Evolutionary conservation across 805 yeast species (phyloP), one percentile per base, ranked within the genome.

Genomic region (Kodamaea kakaduensis): DNA sequence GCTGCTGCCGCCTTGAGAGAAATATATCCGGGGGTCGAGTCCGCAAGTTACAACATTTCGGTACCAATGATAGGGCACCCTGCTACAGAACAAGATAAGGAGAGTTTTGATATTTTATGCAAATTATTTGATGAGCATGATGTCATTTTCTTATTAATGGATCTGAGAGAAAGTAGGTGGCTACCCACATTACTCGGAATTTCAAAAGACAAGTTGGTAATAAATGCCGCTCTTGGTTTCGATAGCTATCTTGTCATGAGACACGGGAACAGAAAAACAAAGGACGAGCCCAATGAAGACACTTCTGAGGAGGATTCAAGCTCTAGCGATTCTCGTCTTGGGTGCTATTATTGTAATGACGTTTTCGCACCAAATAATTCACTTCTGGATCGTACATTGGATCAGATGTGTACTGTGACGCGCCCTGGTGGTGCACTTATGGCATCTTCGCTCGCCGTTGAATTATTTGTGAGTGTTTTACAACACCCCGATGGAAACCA

Each of bases 401-500:
- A 93, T 59, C 97, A 93, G 58, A 93, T 93, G 97, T 93, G 99
- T 53, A 93, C 99, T 0, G 98, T 93, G 1, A 93, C 98, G 0
- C 69, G 98, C 25, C 97, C 99, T 0, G 98, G 99, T 0, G 89
- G 84, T 1, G 96, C 99, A 0, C 63, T 84, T 48, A 63, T 87
- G 59, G 97, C 97, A 0, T 75, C 95, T 0, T 77, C 96, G 0
- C 62, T 81, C 23, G 95, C 95, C 0, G 95, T 85, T 1, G 98
- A 93, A 54, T 59, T 93, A 5, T 52, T 87, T 42, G 84, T 84
- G 0, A 76, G 93, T 1, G 42, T 85, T 0, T 48, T 86, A 25
- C 97, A 90, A 54, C 82, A 81, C 46, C 77, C 77, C 0, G 54
- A 59, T 5, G 65, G 66, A 14, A 73, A 73, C 16, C 47, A 51